These are phyloP conservation scores for Gloeopeniophorella convolvens DNA, from an alignment of 768 basidiomycete species.

Conservation along the genomic window DNA sequence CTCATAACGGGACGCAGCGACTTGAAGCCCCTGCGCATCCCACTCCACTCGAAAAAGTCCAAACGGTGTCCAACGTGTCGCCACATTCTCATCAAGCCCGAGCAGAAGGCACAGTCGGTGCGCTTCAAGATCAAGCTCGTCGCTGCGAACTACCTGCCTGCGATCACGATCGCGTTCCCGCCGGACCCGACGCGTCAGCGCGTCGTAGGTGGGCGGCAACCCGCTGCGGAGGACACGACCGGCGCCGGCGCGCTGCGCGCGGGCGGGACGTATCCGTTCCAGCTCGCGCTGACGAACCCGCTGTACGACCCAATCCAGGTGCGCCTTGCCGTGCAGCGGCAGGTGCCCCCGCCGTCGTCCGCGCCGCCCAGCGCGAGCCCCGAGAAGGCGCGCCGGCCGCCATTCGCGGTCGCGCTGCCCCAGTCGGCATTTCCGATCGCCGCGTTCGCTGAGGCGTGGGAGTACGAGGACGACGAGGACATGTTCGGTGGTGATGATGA, in stretches of 20 bases:
- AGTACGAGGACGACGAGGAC: conserved; percentile 89
- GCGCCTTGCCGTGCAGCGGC: conserved; percentile 72
- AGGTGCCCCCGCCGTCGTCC: conserved; percentile 28
- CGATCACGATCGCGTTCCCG: conserved; percentile 68
- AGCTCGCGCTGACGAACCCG: conserved; percentile 89
- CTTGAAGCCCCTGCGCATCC: conserved; percentile 82
- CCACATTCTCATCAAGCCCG: conserved; percentile 97
- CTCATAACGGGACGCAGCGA: conserved; percentile 42
- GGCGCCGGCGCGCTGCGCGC: conserved; percentile 46
- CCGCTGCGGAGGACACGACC: conserved; percentile 34
- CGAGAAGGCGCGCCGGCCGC: conserved; percentile 59
- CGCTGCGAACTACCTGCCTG: conserved; percentile 89
- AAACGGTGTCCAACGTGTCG: conserved; percentile 93
- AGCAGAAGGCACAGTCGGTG: conserved; percentile 91
- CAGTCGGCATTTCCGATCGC: conserved; percentile 73
- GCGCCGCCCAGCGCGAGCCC: conserved; percentile 33
- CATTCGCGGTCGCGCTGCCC: conserved; percentile 78
- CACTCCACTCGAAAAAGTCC: conserved; percentile 86
- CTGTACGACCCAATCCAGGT: conserved; percentile 94
- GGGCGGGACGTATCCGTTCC: conserved; percentile 81
- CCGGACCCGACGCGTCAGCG: conserved; percentile 34
- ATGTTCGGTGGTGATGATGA: conserved; percentile 60
- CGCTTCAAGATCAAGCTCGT: conserved; percentile 97
- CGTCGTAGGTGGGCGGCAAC: conserved; percentile 31
- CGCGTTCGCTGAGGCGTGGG: conserved; percentile 95